A percentile compares a stretch with the other conserved stretches of the same genome.
Evolutionary conservation across 2,329 filamentous ascomycete genomes (phyloP).

Genomic region (Ophiostoma himal-ulmi): DNA sequence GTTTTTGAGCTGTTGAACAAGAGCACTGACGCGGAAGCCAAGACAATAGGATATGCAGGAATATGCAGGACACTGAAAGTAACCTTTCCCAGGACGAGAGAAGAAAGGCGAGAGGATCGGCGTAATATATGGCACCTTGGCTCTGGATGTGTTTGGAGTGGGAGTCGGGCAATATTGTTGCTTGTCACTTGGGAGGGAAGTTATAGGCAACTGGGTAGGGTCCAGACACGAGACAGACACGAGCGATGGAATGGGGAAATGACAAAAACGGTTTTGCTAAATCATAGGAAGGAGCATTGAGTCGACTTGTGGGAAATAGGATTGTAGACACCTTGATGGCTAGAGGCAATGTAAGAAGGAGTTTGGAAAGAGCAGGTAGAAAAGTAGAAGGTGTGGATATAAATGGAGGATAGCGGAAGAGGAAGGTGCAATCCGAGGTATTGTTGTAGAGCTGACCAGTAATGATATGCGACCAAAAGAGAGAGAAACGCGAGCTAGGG

Average conservation of each 20-base stretch:
- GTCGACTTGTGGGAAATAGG: not conserved
- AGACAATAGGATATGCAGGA: not conserved
- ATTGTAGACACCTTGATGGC: conserved; percentile 5
- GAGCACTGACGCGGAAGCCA: not conserved
- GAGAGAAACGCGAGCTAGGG: not conserved
- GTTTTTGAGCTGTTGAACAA: not conserved
- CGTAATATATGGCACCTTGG: not conserved
- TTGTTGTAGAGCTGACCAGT: not conserved
- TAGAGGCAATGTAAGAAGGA: not conserved
- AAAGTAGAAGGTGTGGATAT: not conserved
- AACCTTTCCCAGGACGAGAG: not conserved
- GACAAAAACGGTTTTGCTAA: not conserved
- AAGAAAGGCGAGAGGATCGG: not conserved
- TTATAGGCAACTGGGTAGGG: not conserved
- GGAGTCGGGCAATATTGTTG: not conserved
- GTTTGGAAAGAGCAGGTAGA: not conserved
- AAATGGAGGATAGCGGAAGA: not conserved
- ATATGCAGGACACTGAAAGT: not conserved
- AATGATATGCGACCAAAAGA: not conserved
- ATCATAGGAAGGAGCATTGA: not conserved
- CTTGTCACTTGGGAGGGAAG: not conserved
- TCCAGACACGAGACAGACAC: not conserved
- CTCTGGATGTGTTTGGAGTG: not conserved
- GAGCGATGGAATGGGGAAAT: not conserved
- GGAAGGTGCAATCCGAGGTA: conserved; percentile 3